phyloP scores from a whole-genome alignment of 1,284 basidiomycete genomes.

The Ganoderma resinaceum region DNA sequence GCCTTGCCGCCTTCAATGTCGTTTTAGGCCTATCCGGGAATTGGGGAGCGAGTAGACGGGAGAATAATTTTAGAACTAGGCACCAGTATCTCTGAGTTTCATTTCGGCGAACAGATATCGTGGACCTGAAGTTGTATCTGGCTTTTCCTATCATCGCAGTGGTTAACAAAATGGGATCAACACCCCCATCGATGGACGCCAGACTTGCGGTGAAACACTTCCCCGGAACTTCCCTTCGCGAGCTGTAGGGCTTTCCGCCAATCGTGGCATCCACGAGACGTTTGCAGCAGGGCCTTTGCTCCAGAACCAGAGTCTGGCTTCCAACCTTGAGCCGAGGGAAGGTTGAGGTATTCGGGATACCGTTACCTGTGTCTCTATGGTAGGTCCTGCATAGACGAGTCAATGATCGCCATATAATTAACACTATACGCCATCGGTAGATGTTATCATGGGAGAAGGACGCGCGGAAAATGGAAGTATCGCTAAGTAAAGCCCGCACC shows the following conservation, averaged over 20 bases:
- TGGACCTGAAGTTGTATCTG: not conserved
- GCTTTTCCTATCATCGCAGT: not conserved
- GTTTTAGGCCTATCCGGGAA: not conserved
- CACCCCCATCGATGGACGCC: constrained; percentile 10
- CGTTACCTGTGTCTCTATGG: not conserved
- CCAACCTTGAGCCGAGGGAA: not conserved
- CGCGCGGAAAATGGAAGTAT: not conserved
- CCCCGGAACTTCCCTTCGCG: not conserved
- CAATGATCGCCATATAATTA: not conserved
- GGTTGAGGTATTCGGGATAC: not conserved
- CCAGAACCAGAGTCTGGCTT: not conserved
- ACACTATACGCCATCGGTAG: not conserved
- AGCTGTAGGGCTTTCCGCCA: not conserved
- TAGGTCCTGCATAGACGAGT: not conserved
- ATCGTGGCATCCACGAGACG: not conserved
- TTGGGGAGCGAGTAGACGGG: not conserved
- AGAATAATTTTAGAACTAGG: not conserved
- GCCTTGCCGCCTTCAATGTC: not conserved
- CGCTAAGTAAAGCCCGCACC: not conserved
- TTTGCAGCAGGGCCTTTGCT: not conserved
- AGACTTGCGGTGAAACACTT: constrained; percentile 9
- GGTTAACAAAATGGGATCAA: constrained; percentile 11
- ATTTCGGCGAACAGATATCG: not conserved
- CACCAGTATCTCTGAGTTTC: not conserved
- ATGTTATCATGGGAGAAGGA: not conserved